Conservation (phyloP, 139 green algal species). For the Micractinium conductrix region DNA sequence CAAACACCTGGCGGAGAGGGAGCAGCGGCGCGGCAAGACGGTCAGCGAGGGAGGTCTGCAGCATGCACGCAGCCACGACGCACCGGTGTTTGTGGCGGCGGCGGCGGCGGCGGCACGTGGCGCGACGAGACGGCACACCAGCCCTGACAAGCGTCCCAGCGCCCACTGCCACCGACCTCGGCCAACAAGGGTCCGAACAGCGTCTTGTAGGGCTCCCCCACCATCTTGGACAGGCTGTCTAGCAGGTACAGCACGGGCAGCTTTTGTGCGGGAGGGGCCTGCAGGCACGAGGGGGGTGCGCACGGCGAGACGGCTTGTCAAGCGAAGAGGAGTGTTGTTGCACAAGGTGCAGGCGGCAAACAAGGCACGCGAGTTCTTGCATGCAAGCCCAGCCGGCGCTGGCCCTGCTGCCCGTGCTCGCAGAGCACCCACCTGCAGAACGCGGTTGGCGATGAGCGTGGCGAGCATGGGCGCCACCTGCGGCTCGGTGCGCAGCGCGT, state of each 20-base stretch:
- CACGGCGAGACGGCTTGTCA: background rate
- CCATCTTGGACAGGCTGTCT: constrained; percentile 83
- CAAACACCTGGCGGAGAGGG: constrained; percentile 55
- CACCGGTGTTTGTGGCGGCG: background rate
- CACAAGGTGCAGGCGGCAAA: too few relatives aligned
- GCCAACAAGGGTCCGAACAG: constrained; percentile 55
- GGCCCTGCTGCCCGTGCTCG: background rate
- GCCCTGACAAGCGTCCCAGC: background rate
- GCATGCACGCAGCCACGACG: too few relatives aligned
- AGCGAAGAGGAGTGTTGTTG: too few relatives aligned
- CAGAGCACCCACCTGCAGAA: constrained; percentile 34
- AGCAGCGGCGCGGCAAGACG: too few relatives aligned
- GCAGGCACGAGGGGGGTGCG: background rate
- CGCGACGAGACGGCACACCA: background rate
- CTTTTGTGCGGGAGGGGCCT: constrained; percentile 52
- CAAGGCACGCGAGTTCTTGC: too few relatives aligned
- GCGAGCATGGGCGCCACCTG: constrained; percentile 18
- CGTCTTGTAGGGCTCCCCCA: constrained; percentile 64
- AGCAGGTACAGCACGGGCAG: constrained; percentile 81
- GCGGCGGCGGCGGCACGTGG: background rate
- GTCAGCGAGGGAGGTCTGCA: background rate
- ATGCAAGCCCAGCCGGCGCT: background rate
- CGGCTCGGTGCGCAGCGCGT: constrained; percentile 37
- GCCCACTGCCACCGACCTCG: constrained; percentile 41
- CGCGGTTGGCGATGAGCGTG: constrained; percentile 31